Evolutionary conservation across 768 basidiomycete genomes (phyloP).

Genomic region (Heimioporus sp.): DNA sequence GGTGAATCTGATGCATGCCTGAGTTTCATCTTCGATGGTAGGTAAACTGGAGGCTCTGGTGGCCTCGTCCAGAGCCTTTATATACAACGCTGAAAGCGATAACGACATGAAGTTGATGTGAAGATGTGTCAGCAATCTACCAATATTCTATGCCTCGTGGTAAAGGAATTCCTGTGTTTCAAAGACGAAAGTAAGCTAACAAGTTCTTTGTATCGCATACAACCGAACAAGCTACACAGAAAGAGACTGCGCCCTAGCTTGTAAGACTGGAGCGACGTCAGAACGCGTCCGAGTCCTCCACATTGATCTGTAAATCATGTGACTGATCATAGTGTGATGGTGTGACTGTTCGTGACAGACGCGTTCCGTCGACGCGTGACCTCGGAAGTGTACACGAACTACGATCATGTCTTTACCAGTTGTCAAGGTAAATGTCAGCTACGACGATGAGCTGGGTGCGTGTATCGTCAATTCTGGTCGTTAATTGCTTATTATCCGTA

Average conservation of each 20-base stretch:
- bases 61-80: slow-evolving; percentile 37
- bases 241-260: too few relatives aligned
- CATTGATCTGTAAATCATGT: slow-evolving; percentile 7
- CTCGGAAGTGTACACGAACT: slow-evolving; percentile 7
- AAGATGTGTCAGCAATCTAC: too few relatives aligned
- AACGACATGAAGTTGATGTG: slow-evolving; percentile 13
- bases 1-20: slow-evolving; percentile 31
- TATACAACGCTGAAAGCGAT: slow-evolving; percentile 39
- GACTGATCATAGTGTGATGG: slow-evolving; percentile 8
- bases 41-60: slow-evolving; percentile 39
- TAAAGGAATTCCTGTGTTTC: too few relatives aligned
- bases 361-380: slow-evolving; percentile 20
- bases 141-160: too few relatives aligned
- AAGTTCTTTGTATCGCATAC: too few relatives aligned
- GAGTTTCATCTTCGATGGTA: slow-evolving; percentile 43
- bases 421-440: slow-evolving; percentile 58
- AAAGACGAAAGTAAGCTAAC: too few relatives aligned
- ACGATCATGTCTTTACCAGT: slow-evolving; percentile 64
- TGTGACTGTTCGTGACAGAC: slow-evolving; percentile 28
- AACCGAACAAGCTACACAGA: too few relatives aligned
- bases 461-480: neutral
- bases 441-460: slow-evolving; percentile 70
- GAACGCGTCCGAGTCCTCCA: neutral
- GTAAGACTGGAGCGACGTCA: too few relatives aligned
- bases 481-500: slow-evolving; percentile 28